Base-by-base conservation (phyloP, 2,329 filamentous ascomycete genomes). In the Xylogone sp. region DNA sequence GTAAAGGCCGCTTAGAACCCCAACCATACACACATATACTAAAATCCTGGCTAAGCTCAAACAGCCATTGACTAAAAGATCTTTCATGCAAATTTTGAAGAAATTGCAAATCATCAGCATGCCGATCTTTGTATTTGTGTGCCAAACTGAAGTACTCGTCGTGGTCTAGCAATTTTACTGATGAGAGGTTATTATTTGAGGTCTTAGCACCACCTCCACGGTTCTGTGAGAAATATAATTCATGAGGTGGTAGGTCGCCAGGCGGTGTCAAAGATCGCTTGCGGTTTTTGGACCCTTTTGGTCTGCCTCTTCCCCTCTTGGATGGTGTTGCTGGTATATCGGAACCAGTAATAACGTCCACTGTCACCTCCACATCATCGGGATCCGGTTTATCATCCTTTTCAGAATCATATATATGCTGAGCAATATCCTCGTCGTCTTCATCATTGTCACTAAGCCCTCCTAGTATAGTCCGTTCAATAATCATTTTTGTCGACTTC, bases 151-250 rank as follows among this genome's bases (percentile, higher is more conserved):
- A 96, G 69, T 94, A 99, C 65, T 97, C 90, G 52, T 97, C 92
- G 63, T 97, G 92, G 1, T 88, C 91, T 51, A 97, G 82, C 10
- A 96, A 75, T 3, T 82, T 76, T 29, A 95, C 74, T 3, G 86
- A 84, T 1, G 86, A 79, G 4, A 97, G 76, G 0, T 84, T 96
- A 58, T 94, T 94, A 65, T 89, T 87, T 1, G 92, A 97, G 0
- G 93, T 96, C 69, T 92, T 92, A 43, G 83, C 77, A 3, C 84
- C 80, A 2, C 90, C 91, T 0, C 89, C 84, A 45, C 90, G 86
- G 66, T 96, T 97, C 64, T 97, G 90, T 64, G 87, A 89, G 68
- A 99, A 97, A 73, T 95, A 99, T 59, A 88, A 82, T 68, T 97
- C 94, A 64, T 97, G 90, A 0, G 92, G 78, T 4, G 92, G 88